These are phyloP conservation scores for Parietaria judaica DNA, from an alignment of 306 rosid genomes.

Conservation along the genomic window DNA sequence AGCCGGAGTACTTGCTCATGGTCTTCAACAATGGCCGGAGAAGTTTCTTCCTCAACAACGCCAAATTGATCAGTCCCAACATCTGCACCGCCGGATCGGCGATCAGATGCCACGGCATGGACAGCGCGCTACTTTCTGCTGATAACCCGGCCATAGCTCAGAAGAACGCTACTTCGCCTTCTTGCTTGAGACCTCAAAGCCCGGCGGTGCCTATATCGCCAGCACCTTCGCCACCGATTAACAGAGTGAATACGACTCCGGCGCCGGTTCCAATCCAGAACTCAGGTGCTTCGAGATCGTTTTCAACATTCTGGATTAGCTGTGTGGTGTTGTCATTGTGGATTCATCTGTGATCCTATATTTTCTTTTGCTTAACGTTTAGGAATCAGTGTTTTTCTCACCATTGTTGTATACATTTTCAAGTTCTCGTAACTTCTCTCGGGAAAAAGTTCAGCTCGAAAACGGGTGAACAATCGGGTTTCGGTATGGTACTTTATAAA, in stretches of 20 bases:
- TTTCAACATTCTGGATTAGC: not conserved
- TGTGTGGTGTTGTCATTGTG: not conserved
- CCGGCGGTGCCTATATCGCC: slow-evolving; percentile 21
- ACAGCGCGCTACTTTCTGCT: slow-evolving; percentile 36
- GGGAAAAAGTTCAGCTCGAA: no score
- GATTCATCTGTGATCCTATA: not conserved
- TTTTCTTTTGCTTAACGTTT: no score
- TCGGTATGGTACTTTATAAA: no score
- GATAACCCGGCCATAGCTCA: not conserved
- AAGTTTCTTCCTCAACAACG: slow-evolving; percentile 39
- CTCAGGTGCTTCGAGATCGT: slow-evolving; percentile 25
- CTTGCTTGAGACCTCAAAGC: slow-evolving; percentile 19
- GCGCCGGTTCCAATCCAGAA: slow-evolving; percentile 18
- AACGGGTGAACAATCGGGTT: no score
- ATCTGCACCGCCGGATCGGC: slow-evolving; percentile 40
- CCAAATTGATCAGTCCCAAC: slow-evolving; percentile 47
- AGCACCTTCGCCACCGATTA: not conserved
- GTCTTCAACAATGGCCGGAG: slow-evolving; percentile 50
- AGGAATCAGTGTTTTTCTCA: no score
- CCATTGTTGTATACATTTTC: no score
- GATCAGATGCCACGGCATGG: slow-evolving; percentile 59
- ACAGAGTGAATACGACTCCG: slow-evolving; percentile 13
- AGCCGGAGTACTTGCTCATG: slow-evolving; percentile 31
- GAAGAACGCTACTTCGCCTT: slow-evolving; percentile 11
- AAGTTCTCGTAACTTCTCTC: no score